A percentile compares a stretch with the other conserved stretches of the same genome.
Conservation (phyloP, 352 stramenopile genomes). For the Phytopythium cucurbitacearum region DNA sequence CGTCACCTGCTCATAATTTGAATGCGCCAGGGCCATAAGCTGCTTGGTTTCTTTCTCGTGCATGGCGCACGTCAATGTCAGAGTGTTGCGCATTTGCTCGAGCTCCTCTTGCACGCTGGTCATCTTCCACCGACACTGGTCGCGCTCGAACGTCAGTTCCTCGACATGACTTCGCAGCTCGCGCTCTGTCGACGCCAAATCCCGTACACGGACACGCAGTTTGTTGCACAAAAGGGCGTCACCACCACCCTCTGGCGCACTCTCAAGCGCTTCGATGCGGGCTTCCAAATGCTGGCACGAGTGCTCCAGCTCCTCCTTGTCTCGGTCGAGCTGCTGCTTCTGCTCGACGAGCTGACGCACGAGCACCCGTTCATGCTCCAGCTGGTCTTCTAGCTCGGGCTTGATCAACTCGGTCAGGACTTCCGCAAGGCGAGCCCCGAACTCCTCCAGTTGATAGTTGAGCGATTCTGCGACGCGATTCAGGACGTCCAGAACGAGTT, state of each 20-base stretch:
- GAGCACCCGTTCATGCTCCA: slow-evolving; percentile 15
- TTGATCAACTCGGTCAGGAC: slow-evolving; percentile 28
- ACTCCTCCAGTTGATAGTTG: slow-evolving; percentile 24
- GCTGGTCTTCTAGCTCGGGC: slow-evolving; percentile 35
- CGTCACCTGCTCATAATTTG: slow-evolving; percentile 31
- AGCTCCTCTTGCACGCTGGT: slow-evolving; percentile 26
- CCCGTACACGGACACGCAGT: slow-evolving; percentile 22
- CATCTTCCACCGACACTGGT: slow-evolving; percentile 35
- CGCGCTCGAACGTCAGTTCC: slow-evolving; percentile 21
- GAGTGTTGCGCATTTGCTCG: slow-evolving; percentile 23
- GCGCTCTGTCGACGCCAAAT: slow-evolving; percentile 15
- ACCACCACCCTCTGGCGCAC: slow-evolving; percentile 23
- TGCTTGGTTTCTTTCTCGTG: slow-evolving; percentile 68
- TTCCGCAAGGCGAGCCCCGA: slow-evolving; percentile 17
- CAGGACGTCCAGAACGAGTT: slow-evolving; percentile 22
- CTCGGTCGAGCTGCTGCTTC: slow-evolving; percentile 20
- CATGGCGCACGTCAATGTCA: slow-evolving; percentile 56
- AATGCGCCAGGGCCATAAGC: slow-evolving; percentile 35
- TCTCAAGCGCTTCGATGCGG: slow-evolving; percentile 38
- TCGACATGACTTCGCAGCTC: slow-evolving; percentile 22
- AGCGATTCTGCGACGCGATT: slow-evolving; percentile 12
- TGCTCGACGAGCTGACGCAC: slow-evolving; percentile 25
- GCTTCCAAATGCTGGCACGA: slow-evolving; percentile 15
- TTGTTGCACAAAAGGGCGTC: slow-evolving; percentile 55
- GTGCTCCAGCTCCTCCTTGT: slow-evolving; percentile 12